Percentiles rank a stretch among this genome's conserved stretches.
Evolutionary conservation across 148 eudicot genomes (phyloP).

Genomic region (Chenopodium quinoa): DNA sequence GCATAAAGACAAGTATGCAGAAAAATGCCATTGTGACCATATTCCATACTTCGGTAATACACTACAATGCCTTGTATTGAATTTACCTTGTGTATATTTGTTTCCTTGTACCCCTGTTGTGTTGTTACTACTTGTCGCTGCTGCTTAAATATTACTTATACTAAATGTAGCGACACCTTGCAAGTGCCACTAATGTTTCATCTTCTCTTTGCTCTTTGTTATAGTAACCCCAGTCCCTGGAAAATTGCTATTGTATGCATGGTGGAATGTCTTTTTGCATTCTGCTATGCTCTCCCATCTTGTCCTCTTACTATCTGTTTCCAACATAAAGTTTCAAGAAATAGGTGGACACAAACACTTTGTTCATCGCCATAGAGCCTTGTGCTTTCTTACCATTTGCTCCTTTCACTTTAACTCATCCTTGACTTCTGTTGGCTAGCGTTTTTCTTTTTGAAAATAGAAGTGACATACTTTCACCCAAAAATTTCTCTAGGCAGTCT

Average conservation of each 20-base stretch:
- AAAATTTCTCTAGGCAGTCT: too few relatives aligned
- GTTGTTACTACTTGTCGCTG: background rate
- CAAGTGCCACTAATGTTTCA: background rate
- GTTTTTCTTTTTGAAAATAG: background rate
- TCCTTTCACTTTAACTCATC: background rate
- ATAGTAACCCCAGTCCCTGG: background rate
- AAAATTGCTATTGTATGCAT: background rate
- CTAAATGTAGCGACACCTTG: background rate
- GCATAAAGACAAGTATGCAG: conserved; percentile 75
- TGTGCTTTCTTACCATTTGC: too few relatives aligned
- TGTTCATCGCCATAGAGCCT: background rate
- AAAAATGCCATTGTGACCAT: conserved; percentile 83
- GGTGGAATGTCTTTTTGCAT: background rate
- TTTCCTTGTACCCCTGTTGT: background rate
- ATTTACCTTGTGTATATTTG: background rate
- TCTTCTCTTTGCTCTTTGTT: background rate
- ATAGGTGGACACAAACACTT: background rate
- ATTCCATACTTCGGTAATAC: conserved; percentile 78
- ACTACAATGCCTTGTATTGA: background rate
- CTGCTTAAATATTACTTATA: background rate
- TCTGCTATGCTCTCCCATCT: background rate
- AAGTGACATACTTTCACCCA: background rate
- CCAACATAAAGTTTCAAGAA: background rate
- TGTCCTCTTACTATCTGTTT: background rate
- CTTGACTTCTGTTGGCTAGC: background rate